Base-by-base conservation (phyloP, 2,329 filamentous ascomycete species). In the Ophiostoma sp. region DNA sequence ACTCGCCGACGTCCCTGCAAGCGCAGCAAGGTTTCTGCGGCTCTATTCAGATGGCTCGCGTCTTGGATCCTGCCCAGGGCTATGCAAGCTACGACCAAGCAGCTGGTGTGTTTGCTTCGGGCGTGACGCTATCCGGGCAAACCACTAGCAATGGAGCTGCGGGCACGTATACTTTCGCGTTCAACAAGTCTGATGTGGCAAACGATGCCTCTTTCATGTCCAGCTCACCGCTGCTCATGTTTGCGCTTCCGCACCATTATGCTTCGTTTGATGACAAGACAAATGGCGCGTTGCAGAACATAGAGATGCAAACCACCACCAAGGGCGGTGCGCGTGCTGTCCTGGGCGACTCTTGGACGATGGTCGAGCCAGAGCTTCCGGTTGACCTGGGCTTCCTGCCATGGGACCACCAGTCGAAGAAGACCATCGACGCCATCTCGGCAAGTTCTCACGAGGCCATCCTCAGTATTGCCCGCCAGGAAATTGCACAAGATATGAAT, bases 241-340 rank as follows among this genome's bases (percentile, higher is more conserved):
- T 90, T 76, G 91, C 91, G 16, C 80, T 99, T 64, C 92, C 93
- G 36, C 95, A 98, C 76, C 95, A 98, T 73, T 76, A 92, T 3
- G 81, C 87, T 44, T 92, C 91, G 0, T 93, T 98, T 70, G 86
- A 92, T 72, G 73, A 77, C 0, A 77, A 78, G 0, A 87, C 84
- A 2, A 74, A 72, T 47, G 79, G 79, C 11, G 79, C 81, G 38
- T 36, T 64, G 40, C 80, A 81, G 7, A 85, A 80, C 4, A 76
- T 95, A 1, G 81, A 85, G 71, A 80, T 98, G 66, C 85, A 89
- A 68, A 94, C 92, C 0, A 90, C 92, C 0, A 96, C 92, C 27
- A 98, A 97, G 78, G 95, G 95, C 11, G 79, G 86, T 14, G 90
- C 90, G 7, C 90, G 85, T 0, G 90, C 89, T 0, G 84, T 97